Base-by-base conservation (phyloP, 192 early-diverging fungal genomes). In the Coemansia asiatica region DNA sequence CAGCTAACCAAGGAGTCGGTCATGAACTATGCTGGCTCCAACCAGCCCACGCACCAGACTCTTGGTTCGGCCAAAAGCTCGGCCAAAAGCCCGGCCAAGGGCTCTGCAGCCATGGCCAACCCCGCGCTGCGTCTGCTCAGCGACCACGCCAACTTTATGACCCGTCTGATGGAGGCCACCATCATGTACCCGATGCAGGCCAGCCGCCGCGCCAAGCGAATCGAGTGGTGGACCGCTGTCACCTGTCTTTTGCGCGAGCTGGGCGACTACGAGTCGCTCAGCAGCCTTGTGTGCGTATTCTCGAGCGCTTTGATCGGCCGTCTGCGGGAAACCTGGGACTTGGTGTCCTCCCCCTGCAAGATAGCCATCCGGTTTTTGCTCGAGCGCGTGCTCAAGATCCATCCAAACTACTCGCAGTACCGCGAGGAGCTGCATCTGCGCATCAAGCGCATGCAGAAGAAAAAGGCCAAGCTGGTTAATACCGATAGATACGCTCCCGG, bases 211-310 rank as follows among this genome's bases (percentile, higher is more conserved):
- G 72, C 78, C 9, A 50, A 60, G 47, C 68, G 78, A 28, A 75
- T 80, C 47, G 78, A 80, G 58, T 80, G 78, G 78, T 80, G 78
- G 78, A 46, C 69, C 7, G 64, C 66, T 8, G 72, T 68, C 5
- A 66, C 67, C 0, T 75, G 72, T 36, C 62, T 80, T 16, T 19
- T 75, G 27, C 78, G 78, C 63, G 78, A 80, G 60, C 69, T 80
- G 57, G 78, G 78, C 66, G 78, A 80, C 65, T 80, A 80, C 66
- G 78, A 80, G 59, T 74, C 78, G 36, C 65, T 75, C 16, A 80
- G 66, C 63, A 75, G 78, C 55, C 59, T 80, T 61, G 62, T 71
- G 19, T 80, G 78, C 62, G 78, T 71, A 28, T 75, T 80, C 49
- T 71, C 72, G 16, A 59, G 72, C 54, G 66, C 72, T 6, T 38